phyloP scores from a whole-genome alignment of 345 rosid genomes.

The Euphorbia peplus region DNA sequence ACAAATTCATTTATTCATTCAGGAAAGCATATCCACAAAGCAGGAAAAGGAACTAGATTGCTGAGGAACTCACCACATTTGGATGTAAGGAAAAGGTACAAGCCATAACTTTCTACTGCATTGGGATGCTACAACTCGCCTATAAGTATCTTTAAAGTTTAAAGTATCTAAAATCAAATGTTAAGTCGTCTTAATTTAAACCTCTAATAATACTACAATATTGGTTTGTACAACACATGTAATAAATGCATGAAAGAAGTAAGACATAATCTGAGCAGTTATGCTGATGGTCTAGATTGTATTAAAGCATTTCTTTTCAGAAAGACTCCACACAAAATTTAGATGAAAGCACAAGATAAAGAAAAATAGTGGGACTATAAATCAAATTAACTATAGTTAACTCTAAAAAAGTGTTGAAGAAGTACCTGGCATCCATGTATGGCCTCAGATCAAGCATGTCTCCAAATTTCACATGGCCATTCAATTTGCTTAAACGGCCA shows the following conservation, averaged over 20 bases:
- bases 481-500: constrained; percentile 89
- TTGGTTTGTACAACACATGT: not conserved
- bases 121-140: not conserved
- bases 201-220: not conserved
- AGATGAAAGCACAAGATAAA: not conserved
- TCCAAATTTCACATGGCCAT: constrained; percentile 77
- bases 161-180: not conserved
- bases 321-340: not conserved
- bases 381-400: not conserved
- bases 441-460: constrained; percentile 69
- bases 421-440: constrained; percentile 81
- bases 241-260: not conserved
- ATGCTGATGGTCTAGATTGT: not conserved
- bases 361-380: not conserved
- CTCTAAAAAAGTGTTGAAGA: not conserved
- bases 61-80: not conserved
- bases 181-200: not conserved
- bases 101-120: not conserved
- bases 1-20: not conserved
- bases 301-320: not conserved
- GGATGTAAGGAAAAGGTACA: not conserved
- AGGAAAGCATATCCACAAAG: not conserved
- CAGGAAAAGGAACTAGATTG: not conserved
- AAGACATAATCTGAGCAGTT: constrained; percentile 3
- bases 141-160: not conserved